Conservation (phyloP, 2,329 filamentous ascomycete species). For the Tolypocladium capitatum region DNA sequence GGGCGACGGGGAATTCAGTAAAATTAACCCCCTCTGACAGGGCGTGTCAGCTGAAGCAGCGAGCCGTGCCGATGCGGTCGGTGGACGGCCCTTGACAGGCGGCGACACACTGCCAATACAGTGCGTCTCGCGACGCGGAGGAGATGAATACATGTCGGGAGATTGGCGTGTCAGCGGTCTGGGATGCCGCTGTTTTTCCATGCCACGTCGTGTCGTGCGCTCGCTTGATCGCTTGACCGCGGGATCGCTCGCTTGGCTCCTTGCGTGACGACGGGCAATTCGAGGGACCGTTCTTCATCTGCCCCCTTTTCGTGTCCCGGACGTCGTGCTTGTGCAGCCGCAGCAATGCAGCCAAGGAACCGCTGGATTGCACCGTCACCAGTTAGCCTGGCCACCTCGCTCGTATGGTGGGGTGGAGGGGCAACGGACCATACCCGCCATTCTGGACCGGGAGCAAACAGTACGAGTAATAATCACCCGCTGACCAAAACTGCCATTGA, state of each 20-base stretch:
- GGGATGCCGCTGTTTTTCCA: not conserved
- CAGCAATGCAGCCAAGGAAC: not conserved
- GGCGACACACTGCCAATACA: conserved; percentile 11
- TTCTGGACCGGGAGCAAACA: not conserved
- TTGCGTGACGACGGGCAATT: not conserved
- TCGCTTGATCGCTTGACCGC: not conserved
- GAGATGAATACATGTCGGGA: too few species aligned
- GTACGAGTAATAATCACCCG: too few species aligned
- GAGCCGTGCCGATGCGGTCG: conserved; percentile 10
- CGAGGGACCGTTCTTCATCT: not conserved
- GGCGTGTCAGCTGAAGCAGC: conserved; percentile 6
- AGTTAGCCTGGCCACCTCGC: not conserved
- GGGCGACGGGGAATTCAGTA: conserved; percentile 10
- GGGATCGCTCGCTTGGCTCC: not conserved
- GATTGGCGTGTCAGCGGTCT: not conserved
- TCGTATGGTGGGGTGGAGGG: not conserved
- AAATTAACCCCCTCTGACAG: conserved; percentile 13
- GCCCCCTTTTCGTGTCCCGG: not conserved
- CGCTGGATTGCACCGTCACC: not conserved
- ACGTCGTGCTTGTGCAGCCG: not conserved
- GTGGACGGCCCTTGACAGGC: conserved; percentile 6
- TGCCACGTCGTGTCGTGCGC: not conserved
- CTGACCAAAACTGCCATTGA: too few species aligned
- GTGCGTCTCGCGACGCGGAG: conserved; percentile 10
- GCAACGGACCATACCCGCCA: not conserved